These are phyloP conservation scores for Pisolithus orientalis DNA, from an alignment of 768 basidiomycete genomes.

Conservation along the genomic window DNA sequence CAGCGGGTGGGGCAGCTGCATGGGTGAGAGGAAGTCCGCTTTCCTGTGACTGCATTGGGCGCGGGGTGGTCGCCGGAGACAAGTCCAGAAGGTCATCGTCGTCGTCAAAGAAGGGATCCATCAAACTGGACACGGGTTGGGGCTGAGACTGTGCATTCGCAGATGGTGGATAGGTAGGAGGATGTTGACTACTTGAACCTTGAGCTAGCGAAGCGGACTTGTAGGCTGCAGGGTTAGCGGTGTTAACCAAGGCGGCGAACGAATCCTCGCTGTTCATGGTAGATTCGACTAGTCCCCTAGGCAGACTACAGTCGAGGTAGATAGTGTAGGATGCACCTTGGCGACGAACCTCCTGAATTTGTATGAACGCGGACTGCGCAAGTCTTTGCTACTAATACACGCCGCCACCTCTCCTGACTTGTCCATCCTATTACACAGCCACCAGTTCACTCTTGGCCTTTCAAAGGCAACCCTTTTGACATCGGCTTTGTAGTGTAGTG, in stretches of 20 bases:
- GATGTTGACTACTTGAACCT: slow-evolving; percentile 3
- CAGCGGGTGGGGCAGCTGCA: slow-evolving; percentile 57
- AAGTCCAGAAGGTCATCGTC: slow-evolving; percentile 48
- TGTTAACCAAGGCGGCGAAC: slow-evolving; percentile 21
- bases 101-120: slow-evolving; percentile 85
- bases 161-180: slow-evolving; percentile 52
- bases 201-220: background rate
- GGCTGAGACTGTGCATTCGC: slow-evolving; percentile 19
- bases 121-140: slow-evolving; percentile 32
- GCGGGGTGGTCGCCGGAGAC: slow-evolving; percentile 36
- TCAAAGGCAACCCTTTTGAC: background rate
- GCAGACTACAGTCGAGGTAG: background rate
- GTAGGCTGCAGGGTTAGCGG: slow-evolving; percentile 20
- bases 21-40: slow-evolving; percentile 52
- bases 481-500: slow-evolving; percentile 15
- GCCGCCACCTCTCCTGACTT: background rate
- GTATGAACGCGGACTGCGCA: background rate
- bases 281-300: background rate
- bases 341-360: background rate
- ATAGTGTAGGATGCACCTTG: background rate
- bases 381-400: too few relatives aligned
- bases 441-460: background rate
- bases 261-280: slow-evolving; percentile 23
- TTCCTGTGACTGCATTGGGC: slow-evolving; percentile 41
- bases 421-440: background rate